Evolutionary conservation across 1,139 yeast genomes (phyloP), one percentile per base, ranked within the genome.

Genomic region (Blastobotrys capitulatus): DNA sequence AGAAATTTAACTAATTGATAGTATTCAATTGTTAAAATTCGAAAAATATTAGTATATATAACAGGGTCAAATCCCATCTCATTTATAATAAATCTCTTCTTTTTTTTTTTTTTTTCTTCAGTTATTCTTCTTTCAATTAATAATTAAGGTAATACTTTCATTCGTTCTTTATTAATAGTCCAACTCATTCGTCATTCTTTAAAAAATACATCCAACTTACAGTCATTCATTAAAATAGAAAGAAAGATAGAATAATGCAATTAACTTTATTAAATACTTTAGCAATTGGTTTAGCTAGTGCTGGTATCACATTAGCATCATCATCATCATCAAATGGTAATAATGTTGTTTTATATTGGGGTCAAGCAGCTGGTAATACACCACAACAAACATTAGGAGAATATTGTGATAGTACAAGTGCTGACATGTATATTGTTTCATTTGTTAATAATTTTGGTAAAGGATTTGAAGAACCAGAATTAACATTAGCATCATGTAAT

Each of bases 301-400:
- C 41, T 9, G 49, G 47, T 29, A 31, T 41, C 13, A 10, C 16
- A 6, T 35, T 19, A 29, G 47, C 42, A 43, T 43, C 48, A 44
- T n/a, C n/a, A 29, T 42, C 42, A 43, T 43, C 48, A 5, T 22
- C 25, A 5, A 41, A 49, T 22, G 43, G 51, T n/a, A 39, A 49
- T 13, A 42, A 49, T 40, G 19, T 86, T 42, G 95, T 83, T 18
- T 77, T 85, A 6, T 89, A 88, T 69, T 89, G 96, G 96, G 97
- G 97, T 46, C 96, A 89, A 69, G 78, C 79, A 61, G 80, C 92
- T 12, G 84, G 79, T 26, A 68, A 69, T 27, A 25, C 32, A 4
- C 49, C 54, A 52, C 37, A 52, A 52, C 35, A 83, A 87, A 60
- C 76, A 42, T 94, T 89, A 50, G 77, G 80, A 13, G 67, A 73